Conservation (phyloP, 164 flowering plant genomes). For the Echeveria elegans region DNA sequence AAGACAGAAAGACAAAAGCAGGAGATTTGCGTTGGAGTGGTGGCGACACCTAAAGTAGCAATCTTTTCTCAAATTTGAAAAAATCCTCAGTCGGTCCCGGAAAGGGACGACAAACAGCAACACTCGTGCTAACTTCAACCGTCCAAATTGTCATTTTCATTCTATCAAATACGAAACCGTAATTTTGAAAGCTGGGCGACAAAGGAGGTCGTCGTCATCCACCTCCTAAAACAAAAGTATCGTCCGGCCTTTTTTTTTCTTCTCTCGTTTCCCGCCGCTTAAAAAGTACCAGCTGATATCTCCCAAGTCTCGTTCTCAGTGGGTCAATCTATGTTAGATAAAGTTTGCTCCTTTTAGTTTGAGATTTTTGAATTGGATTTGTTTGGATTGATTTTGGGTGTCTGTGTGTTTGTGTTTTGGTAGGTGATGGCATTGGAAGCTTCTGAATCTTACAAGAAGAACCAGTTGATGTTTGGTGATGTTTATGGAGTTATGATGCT, state of each 20-base stretch:
- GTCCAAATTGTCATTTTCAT: neutral
- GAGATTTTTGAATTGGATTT: neutral
- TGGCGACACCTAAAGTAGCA: neutral
- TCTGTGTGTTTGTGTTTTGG: too few relatives aligned
- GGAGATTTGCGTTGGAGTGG: neutral
- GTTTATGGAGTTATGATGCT: constrained; percentile 34
- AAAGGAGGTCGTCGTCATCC: constrained; percentile 1
- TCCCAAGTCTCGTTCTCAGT: constrained; percentile 2
- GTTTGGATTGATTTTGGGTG: constrained; percentile 17
- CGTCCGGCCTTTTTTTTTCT: neutral
- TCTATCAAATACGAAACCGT: neutral
- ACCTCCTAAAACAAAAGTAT: too few relatives aligned
- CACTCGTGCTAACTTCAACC: neutral
- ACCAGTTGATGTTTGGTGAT: constrained; percentile 30
- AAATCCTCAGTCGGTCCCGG: neutral
- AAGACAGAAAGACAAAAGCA: too few relatives aligned
- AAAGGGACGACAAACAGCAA: neutral
- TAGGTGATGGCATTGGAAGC: constrained; percentile 29
- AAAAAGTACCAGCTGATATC: neutral
- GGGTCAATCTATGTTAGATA: neutral
- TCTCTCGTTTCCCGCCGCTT: constrained; percentile 4
- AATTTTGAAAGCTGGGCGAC: neutral
- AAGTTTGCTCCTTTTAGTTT: constrained; percentile 1
- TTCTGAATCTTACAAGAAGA: constrained; percentile 42
- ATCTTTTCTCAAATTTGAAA: neutral